phyloP scores from a whole-genome alignment of 352 stramenopile genomes.

The Phytopythium montanum region DNA sequence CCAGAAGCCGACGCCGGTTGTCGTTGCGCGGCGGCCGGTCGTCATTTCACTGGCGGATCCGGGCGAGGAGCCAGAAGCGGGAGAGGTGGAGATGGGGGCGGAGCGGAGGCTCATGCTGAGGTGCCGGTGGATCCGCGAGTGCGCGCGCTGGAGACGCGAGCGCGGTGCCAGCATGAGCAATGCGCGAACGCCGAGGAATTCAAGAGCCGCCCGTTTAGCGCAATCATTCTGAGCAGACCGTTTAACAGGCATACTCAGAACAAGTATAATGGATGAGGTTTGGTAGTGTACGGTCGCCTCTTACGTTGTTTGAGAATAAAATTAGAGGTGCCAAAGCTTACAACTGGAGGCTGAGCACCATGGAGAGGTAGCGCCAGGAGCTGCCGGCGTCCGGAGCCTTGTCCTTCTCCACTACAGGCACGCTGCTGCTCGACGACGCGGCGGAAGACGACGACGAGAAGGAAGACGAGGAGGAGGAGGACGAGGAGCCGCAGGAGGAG shows the following conservation, averaged over 20 bases:
- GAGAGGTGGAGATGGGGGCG: neutral
- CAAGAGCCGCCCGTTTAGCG: neutral
- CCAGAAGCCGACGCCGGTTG: conserved; percentile 37
- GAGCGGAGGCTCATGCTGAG: neutral
- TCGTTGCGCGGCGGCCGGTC: neutral
- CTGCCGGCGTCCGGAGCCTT: conserved; percentile 1
- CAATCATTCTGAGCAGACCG: neutral
- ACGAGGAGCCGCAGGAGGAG: neutral
- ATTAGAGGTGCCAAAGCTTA: neutral
- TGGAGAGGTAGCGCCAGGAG: conserved; percentile 35
- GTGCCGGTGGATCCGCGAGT: neutral
- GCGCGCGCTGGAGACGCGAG: neutral
- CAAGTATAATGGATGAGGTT: neutral
- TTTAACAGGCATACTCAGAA: neutral
- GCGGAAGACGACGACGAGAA: neutral
- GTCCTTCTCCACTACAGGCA: neutral
- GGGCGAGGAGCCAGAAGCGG: too few species aligned
- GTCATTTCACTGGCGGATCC: neutral
- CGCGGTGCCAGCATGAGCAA: neutral
- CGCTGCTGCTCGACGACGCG: neutral
- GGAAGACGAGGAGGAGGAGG: neutral
- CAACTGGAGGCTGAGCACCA: conserved; percentile 30
- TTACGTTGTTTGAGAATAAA: neutral
- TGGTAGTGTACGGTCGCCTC: neutral
- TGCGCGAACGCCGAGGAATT: neutral